Conservation (phyloP, 192 early-diverging fungal species). For the Backusella mclennaniae region DNA sequence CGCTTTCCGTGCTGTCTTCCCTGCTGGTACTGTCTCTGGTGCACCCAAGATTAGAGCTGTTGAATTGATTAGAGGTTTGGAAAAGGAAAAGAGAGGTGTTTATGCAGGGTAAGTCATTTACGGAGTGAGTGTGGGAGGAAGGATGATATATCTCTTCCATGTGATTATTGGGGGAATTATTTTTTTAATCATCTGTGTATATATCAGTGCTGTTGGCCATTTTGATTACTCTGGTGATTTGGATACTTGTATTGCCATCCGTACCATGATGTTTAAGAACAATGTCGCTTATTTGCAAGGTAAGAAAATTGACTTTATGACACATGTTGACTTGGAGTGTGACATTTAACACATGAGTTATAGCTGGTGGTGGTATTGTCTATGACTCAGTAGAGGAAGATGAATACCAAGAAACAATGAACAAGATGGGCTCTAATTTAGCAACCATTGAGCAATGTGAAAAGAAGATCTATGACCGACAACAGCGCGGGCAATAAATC, state of each 20-base stretch:
- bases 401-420: constrained; percentile 96
- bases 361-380: constrained; percentile 89
- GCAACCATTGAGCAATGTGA: constrained; percentile 88
- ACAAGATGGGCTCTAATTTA: constrained; percentile 92
- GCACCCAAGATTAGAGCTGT: constrained; percentile 98
- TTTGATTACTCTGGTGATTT: constrained; percentile 92
- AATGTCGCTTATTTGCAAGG: constrained; percentile 92
- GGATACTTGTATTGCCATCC: constrained; percentile 98
- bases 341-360: too few relatives aligned
- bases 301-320: neutral
- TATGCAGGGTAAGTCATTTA: constrained; percentile 61
- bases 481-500: constrained; percentile 41
- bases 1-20: constrained; percentile 97
- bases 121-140: neutral
- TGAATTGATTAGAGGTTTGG: constrained; percentile 89
- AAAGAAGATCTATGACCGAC: constrained; percentile 67
- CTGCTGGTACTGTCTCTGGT: constrained; percentile 97
- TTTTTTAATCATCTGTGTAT: neutral
- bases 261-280: constrained; percentile 98
- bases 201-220: constrained; percentile 76
- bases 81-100: constrained; percentile 90
- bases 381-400: constrained; percentile 88
- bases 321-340: neutral
- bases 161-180: neutral
- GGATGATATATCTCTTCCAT: neutral